A percentile compares a stretch with the other conserved stretches of the same genome.
Conservation (phyloP, 257 asterid species). For the Rubia yunnanensis region DNA sequence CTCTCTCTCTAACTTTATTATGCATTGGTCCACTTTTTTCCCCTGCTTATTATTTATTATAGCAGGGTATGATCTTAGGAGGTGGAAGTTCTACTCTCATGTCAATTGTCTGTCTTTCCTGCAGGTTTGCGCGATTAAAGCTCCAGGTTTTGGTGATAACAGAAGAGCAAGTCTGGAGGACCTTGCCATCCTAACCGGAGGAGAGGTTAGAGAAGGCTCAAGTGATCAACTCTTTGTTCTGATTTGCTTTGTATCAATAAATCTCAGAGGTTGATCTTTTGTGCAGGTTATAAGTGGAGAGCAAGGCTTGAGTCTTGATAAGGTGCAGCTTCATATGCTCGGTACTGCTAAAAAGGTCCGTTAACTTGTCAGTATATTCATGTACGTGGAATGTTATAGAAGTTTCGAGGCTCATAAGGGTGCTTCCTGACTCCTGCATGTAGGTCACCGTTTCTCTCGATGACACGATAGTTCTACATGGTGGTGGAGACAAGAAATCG, state of each 20-base stretch:
- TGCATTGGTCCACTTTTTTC: not conserved
- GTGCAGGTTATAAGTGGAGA: constrained; percentile 74
- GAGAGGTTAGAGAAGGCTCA: constrained; percentile 52
- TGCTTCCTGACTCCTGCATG: constrained; percentile 17
- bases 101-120: constrained; percentile 12
- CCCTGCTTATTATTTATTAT: not conserved
- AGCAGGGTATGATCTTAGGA: too few species aligned
- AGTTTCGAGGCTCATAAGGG: constrained; percentile 8
- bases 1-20: not conserved
- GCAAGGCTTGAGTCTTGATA: constrained; percentile 53
- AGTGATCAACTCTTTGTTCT: constrained; percentile 4
- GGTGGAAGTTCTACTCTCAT: not conserved
- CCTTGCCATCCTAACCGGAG: constrained; percentile 90
- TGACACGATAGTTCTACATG: constrained; percentile 76
- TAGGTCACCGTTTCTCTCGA: constrained; percentile 80
- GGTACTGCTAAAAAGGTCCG: constrained; percentile 84
- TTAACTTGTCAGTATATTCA: constrained; percentile 11
- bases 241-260: constrained; percentile 7
- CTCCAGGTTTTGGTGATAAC: constrained; percentile 96
- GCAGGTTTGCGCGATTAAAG: constrained; percentile 90
- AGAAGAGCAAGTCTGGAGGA: constrained; percentile 76
- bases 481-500: constrained; percentile 79
- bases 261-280: constrained; percentile 19
- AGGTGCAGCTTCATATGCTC: constrained; percentile 70
- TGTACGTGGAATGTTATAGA: constrained; percentile 4